Base-by-base conservation (phyloP, 768 basidiomycete species). In the Hericium alpestre region DNA sequence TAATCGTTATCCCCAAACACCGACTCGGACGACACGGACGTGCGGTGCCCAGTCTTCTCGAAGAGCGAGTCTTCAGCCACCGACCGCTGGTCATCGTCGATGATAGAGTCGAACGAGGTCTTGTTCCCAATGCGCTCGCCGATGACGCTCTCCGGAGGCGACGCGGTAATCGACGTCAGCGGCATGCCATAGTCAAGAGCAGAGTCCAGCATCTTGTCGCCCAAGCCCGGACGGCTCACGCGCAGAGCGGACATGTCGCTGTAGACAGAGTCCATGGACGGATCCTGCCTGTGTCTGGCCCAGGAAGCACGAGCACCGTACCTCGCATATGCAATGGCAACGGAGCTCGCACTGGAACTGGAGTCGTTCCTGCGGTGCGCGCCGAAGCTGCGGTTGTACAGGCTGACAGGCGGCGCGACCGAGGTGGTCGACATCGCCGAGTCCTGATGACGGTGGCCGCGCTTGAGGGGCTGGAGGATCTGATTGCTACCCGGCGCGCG, bases 121-220 rank as follows among this genome's bases (percentile, higher is more conserved):
- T 72, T 72, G 58, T 73, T 67, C 13, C 61, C 64, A 43, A 72
- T 64, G 7, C 66, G 65, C 54, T 64, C 65, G 50, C 63, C 63
- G 9, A 64, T 57, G 12, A 67, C 64, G 54, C 78, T 79, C 49
- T 76, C 77, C 0, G 77, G 66, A 1, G 87, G 86, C 0, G 87
- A 88, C 0, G 79, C 84, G 0, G 83, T 79, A 58, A 90, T 87
- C 0, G 86, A 72, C 0, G 75, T 66, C 25, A 90, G 73, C 0
- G 84, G 79, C 58, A 78, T 74, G 1, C 76, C 78, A 50, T 74
- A 76, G 38, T 80, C 80, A 7, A 62, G 67, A 12, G 70, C 77
- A 37, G 75, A 82, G 39, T 86, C 83, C 60, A 92, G 87, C 90
- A 92, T 92, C 77, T 90, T 92, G 68, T 92, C 90, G 1, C 90